A percentile compares a stretch with the other conserved stretches of the same genome.
phyloP scores from a whole-genome alignment of 2,329 filamentous ascomycete species.

The Ophiognomonia clavigignenti-juglandacearum region DNA sequence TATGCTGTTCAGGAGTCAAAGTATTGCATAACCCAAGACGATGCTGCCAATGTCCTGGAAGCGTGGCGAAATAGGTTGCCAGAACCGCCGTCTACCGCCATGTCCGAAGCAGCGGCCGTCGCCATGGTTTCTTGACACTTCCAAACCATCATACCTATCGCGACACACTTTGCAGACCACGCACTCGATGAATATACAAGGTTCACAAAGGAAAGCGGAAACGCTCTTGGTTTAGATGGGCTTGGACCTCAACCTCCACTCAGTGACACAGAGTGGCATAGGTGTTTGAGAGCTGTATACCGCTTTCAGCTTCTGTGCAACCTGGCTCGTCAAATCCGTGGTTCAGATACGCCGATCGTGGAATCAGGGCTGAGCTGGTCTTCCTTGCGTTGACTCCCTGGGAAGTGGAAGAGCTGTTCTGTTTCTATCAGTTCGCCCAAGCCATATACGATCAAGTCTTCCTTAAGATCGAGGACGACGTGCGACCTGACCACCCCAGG shows the following conservation, averaged over 20 bases:
- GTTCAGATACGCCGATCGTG: neutral
- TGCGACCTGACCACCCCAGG: conserved; percentile 6
- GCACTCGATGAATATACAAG: neutral
- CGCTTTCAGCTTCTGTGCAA: conserved; percentile 12
- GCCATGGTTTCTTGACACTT: neutral
- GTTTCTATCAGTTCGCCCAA: conserved; percentile 1
- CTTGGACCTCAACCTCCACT: neutral
- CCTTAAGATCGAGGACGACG: neutral
- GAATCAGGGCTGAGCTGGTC: neutral
- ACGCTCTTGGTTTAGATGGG: too few relatives aligned
- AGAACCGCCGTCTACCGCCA: too few relatives aligned
- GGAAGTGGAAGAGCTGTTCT: conserved; percentile 12
- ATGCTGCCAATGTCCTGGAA: too few relatives aligned
- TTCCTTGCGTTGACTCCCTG: conserved; percentile 10
- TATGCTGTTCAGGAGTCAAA: too few relatives aligned
- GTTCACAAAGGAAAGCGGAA: too few relatives aligned
- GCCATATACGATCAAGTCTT: conserved; percentile 4
- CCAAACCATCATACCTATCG: neutral
- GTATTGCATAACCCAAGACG: too few relatives aligned
- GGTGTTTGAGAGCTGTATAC: conserved; percentile 11
- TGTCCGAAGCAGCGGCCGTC: too few relatives aligned
- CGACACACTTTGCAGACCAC: neutral
- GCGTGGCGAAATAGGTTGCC: too few relatives aligned
- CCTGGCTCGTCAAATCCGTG: neutral
- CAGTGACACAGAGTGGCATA: neutral